Base-by-base conservation (phyloP, 352 stramenopile genomes). In the Pythium monospermum region DNA sequence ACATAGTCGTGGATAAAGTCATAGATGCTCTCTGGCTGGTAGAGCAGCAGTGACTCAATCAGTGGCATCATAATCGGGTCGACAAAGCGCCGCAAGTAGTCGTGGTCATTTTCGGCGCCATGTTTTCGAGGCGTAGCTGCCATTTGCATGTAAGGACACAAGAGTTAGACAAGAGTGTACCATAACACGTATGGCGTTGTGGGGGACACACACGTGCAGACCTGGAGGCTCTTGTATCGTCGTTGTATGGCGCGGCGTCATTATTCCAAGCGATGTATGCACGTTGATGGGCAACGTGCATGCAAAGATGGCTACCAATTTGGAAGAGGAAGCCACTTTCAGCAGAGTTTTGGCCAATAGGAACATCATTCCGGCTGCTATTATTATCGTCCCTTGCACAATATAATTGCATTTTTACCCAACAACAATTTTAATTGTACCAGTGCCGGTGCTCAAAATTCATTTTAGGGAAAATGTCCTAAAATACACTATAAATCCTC, bases 1-100 rank as follows among this genome's bases (percentile, higher is more conserved):
- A 89, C 69, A 51, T 87, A 90, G 61, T 90, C 73, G 55, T 81
- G 63, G 30, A 90, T 87, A 32, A 91, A 93, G 43, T 87, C 77
- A 38, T 90, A 87, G 57, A 93, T 76, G 43, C 75, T 85, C 37
- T 85, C 68, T 0, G 83, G 79, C 31, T 93, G 80, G 38, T 90
- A 90, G 11, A 91, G 65, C 42, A 94, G 57, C 36, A 94, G 51
- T 16, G 80, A 71, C 48, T 90, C 78, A 31, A 91, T 91, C 4
- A 91, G 67, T 13, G 80, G 78, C 80, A 91, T 94, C 27, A 91
- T 69, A 49, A 94, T 67, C 5, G 78, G 78, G 45, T 91, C 80
- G 6, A 93, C 83, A 43, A 69, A 71, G n/a, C 72, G 70, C 2
- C 80, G 70, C 36, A 93, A 65, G 52, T 91, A 93, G 35, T 93